Conservation (phyloP, 2,329 filamentous ascomycete genomes). For the Colletotrichum gigasporum region DNA sequence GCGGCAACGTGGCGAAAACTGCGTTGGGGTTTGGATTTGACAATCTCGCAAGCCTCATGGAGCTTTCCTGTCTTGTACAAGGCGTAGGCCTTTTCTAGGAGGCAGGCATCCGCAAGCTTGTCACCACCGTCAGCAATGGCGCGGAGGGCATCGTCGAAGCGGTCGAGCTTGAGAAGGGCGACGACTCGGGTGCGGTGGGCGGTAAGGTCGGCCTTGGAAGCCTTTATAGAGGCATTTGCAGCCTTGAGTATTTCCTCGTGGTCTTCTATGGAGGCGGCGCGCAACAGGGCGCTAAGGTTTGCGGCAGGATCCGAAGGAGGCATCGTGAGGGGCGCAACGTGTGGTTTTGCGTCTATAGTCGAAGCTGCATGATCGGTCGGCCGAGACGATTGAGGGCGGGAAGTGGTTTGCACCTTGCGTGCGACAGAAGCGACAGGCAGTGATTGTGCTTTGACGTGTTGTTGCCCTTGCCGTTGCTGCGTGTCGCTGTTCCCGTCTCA, state of each 20-base stretch:
- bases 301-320: conserved; percentile 56
- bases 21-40: conserved; percentile 46
- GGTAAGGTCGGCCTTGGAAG: conserved; percentile 65
- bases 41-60: conserved; percentile 62
- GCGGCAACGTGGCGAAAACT: conserved; percentile 64
- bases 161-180: conserved; percentile 83
- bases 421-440: neutral
- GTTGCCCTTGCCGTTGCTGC: neutral
- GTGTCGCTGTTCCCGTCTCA: neutral
- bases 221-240: conserved; percentile 69
- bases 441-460: neutral
- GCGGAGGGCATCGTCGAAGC: conserved; percentile 80
- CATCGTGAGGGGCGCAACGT: conserved; percentile 38
- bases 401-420: neutral
- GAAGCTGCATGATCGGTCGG: conserved; percentile 7
- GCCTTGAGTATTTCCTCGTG: conserved; percentile 77
- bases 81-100: conserved; percentile 81
- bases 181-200: conserved; percentile 77
- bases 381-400: neutral
- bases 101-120: conserved; percentile 67
- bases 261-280: conserved; percentile 68
- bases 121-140: conserved; percentile 72
- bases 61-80: conserved; percentile 82
- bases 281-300: conserved; percentile 63
- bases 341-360: neutral